Evolutionary conservation across 2,329 filamentous ascomycete genomes (phyloP), one percentile per base, ranked within the genome.

Genomic region (Aaosphaeria pasadenensis): DNA sequence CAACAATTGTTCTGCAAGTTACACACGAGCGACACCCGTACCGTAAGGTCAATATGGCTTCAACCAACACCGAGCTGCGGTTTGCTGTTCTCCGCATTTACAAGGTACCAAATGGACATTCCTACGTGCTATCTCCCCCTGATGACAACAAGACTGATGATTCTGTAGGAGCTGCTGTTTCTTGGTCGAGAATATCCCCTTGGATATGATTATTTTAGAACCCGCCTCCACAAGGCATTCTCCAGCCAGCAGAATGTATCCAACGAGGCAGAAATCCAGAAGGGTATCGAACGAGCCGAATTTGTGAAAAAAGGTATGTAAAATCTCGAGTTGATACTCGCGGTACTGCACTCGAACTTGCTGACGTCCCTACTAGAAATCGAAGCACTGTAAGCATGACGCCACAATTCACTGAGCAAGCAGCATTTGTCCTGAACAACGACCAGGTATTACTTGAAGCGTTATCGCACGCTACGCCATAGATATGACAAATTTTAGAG

Each of bases 101-200:
- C 76, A 96, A 96, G 84, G 88, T 36, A 36, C 33, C 33, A 13
- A 13, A 36, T 36, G 33, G 9, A 13, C 9, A 36, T 36, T 36
- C 9, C 9, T 13, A 36, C 33, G 33, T 36, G 33, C 33, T 24
- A 24, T 24, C 17, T 24, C 17, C 17, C 17, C 17, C 17, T 24
- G 17, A 24, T 24, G 17, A 24, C 17, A 24, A 24, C 3, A 24
- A 24, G 17, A 24, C 17, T 24, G 17, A 24, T 24, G 17, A 24
- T 24, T 24, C 33, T n/a, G 31, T 11, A 39, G 95, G 91, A 96
- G 62, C 82, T 96, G 7, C 80, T 99, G 39, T 85, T 87, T 61
- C 78, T 97, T 11, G 91, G 92, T 32, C 83, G 86, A 47, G 87
- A 92, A 49, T 97, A 97, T 62, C 92, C 94, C 1, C 77, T 88